Conservation (phyloP, 106 monocot genomes). For the Dendrobium nobile region DNA sequence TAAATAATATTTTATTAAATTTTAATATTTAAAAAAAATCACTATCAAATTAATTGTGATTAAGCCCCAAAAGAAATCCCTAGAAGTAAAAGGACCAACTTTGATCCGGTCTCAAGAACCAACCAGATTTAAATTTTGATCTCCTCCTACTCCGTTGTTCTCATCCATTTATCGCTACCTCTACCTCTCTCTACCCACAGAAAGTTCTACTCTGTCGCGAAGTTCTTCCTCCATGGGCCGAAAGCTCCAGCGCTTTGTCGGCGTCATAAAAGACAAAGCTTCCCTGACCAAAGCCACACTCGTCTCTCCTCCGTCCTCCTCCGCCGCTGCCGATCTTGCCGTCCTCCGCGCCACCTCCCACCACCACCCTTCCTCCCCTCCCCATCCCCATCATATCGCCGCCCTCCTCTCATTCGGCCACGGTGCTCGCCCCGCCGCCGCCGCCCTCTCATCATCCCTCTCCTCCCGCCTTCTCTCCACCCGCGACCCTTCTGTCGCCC, state of each 20-base stretch:
- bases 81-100: too few relatives aligned
- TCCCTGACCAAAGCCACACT: conserved; percentile 7
- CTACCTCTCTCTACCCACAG: too few relatives aligned
- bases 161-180: too few relatives aligned
- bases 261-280: conserved; percentile 27
- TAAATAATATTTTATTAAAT: not conserved
- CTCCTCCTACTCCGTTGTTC: too few relatives aligned
- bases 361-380: conserved; percentile 30
- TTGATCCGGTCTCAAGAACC: too few relatives aligned
- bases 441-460: conserved; percentile 27
- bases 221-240: not conserved
- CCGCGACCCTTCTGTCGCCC: conserved; percentile 37
- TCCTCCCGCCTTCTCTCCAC: conserved; percentile 30
- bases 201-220: too few relatives aligned
- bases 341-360: conserved; percentile 52
- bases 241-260: conserved; percentile 28
- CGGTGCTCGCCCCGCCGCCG: conserved; percentile 32
- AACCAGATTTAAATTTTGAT: too few relatives aligned
- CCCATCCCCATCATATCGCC: conserved; percentile 19
- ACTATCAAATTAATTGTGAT: not conserved
- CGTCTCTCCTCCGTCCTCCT: conserved; percentile 8
- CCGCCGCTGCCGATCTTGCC: conserved; percentile 26
- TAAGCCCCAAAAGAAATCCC: not conserved
- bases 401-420: conserved; percentile 52
- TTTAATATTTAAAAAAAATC: not conserved